Percentiles rank a stretch among this genome's conserved stretches.
These are phyloP conservation scores for Paragyromitra xinjiangensis DNA, from an alignment of 495 filamentous ascomycete genomes.

Conservation along the genomic window DNA sequence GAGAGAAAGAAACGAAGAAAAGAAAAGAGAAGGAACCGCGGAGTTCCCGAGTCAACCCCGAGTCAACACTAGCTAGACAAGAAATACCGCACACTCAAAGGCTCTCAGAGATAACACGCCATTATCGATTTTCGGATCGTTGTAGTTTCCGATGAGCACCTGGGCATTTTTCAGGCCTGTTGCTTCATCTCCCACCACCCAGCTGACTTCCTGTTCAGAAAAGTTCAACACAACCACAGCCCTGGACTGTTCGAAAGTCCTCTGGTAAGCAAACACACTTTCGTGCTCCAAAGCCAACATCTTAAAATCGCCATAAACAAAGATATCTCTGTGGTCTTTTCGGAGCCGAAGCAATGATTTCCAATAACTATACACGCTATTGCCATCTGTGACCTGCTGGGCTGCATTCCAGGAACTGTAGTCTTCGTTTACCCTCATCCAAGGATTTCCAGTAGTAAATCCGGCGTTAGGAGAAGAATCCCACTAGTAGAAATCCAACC, in stretches of 20 bases:
- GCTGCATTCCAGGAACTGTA: slow-evolving; percentile 65
- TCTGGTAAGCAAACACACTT: slow-evolving; percentile 63
- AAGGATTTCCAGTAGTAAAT: slow-evolving; percentile 66
- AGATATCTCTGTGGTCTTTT: slow-evolving; percentile 65
- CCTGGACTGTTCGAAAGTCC: slow-evolving; percentile 60
- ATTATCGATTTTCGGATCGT: slow-evolving; percentile 17
- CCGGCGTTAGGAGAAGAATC: slow-evolving; percentile 63
- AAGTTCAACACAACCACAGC: slow-evolving; percentile 66
- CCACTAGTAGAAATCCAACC: slow-evolving; percentile 61
- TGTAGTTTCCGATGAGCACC: slow-evolving; percentile 62
- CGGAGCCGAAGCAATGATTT: slow-evolving; percentile 63
- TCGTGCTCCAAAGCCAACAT: slow-evolving; percentile 62
- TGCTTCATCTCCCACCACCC: slow-evolving; percentile 58
- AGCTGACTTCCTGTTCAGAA: slow-evolving; percentile 59
- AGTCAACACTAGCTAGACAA: slow-evolving; percentile 15
- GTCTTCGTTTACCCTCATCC: slow-evolving; percentile 70
- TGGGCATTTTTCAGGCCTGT: slow-evolving; percentile 50
- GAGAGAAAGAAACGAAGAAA: background rate
- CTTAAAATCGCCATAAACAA: slow-evolving; percentile 67
- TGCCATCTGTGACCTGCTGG: slow-evolving; percentile 61
- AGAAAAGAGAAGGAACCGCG: background rate
- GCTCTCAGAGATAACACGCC: slow-evolving; percentile 5
- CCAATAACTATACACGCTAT: slow-evolving; percentile 66
- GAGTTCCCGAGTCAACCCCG: slow-evolving; percentile 11
- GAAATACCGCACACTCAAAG: slow-evolving; percentile 34